phyloP scores from a whole-genome alignment of 2,329 filamentous ascomycete species.

The Colletotrichum camelliae region DNA sequence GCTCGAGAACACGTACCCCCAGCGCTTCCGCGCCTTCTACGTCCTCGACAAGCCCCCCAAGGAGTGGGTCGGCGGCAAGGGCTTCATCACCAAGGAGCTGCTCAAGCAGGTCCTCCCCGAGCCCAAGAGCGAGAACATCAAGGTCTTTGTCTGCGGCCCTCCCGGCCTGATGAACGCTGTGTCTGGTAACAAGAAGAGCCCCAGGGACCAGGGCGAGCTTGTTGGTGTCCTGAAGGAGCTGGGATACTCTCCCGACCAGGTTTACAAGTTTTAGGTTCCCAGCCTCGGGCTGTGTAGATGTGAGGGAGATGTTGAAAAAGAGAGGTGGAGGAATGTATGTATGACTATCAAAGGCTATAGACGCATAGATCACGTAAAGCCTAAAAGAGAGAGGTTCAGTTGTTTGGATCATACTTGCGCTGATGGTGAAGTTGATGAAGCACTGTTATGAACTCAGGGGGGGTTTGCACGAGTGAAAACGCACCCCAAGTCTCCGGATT shows the following conservation, averaged over 20 bases:
- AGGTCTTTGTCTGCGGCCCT: constrained; percentile 95
- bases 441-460: background rate
- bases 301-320: background rate
- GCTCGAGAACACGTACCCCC: constrained; percentile 93
- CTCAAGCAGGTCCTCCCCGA: constrained; percentile 94
- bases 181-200: constrained; percentile 87
- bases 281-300: background rate
- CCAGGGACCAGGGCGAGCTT: constrained; percentile 93
- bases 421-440: background rate
- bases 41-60: constrained; percentile 84
- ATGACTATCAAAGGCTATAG: constrained; percentile 15
- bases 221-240: constrained; percentile 82
- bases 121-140: constrained; percentile 90
- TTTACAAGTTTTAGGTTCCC: constrained; percentile 84
- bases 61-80: constrained; percentile 78
- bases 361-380: constrained; percentile 11
- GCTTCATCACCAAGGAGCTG: constrained; percentile 87
- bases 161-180: constrained; percentile 93
- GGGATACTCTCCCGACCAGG: constrained; percentile 74
- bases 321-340: background rate
- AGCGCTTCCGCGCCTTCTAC: constrained; percentile 95
- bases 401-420: background rate
- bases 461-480: background rate
- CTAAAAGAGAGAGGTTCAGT: background rate
- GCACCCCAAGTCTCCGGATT: background rate